phyloP scores from a whole-genome alignment of 768 basidiomycete species.

The Baorangia bicolor region DNA sequence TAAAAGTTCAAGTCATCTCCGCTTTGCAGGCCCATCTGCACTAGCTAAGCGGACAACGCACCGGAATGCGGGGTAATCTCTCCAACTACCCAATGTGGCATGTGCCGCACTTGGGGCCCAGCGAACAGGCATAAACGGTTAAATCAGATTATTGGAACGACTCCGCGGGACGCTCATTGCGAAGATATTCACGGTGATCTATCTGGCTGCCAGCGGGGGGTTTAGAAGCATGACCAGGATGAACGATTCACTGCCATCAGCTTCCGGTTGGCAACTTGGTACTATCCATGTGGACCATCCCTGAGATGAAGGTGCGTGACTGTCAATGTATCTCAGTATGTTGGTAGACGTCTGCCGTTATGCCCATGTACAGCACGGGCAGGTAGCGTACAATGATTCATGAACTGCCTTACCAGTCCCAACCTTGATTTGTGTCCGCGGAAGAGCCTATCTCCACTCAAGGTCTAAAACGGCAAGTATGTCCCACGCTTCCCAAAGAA shows the following conservation, averaged over 20 bases:
- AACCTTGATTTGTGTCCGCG: neutral
- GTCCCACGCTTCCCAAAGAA: constrained; percentile 16
- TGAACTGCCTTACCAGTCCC: neutral
- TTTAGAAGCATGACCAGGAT: neutral
- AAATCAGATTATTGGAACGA: neutral
- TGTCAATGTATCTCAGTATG: neutral
- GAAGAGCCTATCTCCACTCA: neutral
- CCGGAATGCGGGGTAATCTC: neutral
- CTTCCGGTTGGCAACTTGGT: neutral
- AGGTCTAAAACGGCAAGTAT: neutral
- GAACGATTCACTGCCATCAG: neutral
- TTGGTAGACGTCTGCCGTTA: neutral
- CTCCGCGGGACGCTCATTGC: constrained; percentile 1
- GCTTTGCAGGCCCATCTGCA: neutral
- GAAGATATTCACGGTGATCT: neutral
- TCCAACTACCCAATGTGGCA: neutral
- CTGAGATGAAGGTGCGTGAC: neutral
- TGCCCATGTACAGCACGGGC: neutral
- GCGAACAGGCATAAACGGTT: neutral
- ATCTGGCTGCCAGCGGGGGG: neutral
- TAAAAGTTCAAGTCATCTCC: neutral
- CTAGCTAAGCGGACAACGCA: neutral
- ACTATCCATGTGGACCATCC: too few species aligned
- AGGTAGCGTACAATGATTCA: too few species aligned
- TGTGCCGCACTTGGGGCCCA: neutral